Base-by-base conservation (phyloP, 495 filamentous ascomycete species). In the Penicillium pancosmium region DNA sequence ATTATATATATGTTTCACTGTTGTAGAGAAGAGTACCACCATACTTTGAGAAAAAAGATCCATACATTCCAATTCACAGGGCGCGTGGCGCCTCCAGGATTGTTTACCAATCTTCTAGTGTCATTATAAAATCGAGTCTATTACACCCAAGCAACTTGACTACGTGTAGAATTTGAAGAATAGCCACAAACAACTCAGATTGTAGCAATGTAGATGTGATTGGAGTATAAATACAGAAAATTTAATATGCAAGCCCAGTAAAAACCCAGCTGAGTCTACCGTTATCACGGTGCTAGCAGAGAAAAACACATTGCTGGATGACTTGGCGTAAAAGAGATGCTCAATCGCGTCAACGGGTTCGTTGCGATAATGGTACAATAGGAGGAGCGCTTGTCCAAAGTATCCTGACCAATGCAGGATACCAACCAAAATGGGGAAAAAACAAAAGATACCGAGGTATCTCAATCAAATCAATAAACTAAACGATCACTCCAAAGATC, bases 191-290 rank as follows among this genome's bases (percentile, higher is more conserved):
- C 34, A 36, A 13, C 27, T 31, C 27, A n/a, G 36, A 18, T n/a
- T 16, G 41, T 44, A 44, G 19, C 41, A 60, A 64, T 40, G n/a
- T 51, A 59, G 56, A 59, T 70, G 60, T 66, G 58, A 73, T 74
- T 71, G 70, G 56, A 69, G 63, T 76, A 74, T 74, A 76, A 74
- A 61, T 76, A 76, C 72, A 76, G 57, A 65, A 61, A 68, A 71
- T 49, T 64, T 56, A 67, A 63, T 69, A 68, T 67, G 65, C 68
- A 63, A 62, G 63, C 57, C 58, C 46, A 47, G 59, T 36, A 58
- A 57, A 56, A 55, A 59, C 49, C 60, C 49, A 62, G 62, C 56
- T 50, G 58, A 63, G 46, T 60, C 55, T 13, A 34, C 52, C 52
- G 52, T 50, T 52, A 46, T 35, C 51, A 50, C 51, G 31, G 36